Percentiles rank a stretch among this genome's conserved stretches.
Conservation (phyloP, 306 rosid species). For the Notholithocarpus densiflorus region DNA sequence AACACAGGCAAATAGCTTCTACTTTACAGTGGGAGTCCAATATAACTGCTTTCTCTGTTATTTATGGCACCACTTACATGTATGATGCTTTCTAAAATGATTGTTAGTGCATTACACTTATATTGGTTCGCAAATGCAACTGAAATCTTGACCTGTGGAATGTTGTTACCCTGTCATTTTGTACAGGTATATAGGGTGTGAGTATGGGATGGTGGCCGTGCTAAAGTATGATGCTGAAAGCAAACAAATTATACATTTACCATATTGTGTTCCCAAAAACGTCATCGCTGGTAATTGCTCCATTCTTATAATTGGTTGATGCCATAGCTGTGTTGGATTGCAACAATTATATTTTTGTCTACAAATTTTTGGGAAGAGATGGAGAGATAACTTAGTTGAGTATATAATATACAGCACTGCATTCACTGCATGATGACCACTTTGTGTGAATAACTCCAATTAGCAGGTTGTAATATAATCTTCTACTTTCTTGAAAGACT, state of each 20-base stretch:
- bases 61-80: slow-evolving; percentile 82
- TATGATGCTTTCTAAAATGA: slow-evolving; percentile 40
- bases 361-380: too few species aligned
- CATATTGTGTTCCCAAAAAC: slow-evolving; percentile 73
- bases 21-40: slow-evolving; percentile 79
- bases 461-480: too few species aligned
- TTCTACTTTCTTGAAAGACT: too few species aligned
- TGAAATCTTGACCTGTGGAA: slow-evolving; percentile 13
- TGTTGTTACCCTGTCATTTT: slow-evolving; percentile 29
- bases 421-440: too few species aligned
- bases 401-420: too few species aligned
- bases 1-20: slow-evolving; percentile 62
- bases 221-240: slow-evolving; percentile 54
- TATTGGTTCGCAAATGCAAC: neutral
- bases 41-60: slow-evolving; percentile 83
- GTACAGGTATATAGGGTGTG: slow-evolving; percentile 78
- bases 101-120: slow-evolving; percentile 17
- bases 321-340: slow-evolving; percentile 15
- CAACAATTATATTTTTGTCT: slow-evolving; percentile 7
- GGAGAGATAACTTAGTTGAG: too few species aligned
- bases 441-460: too few species aligned
- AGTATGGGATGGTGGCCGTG: slow-evolving; percentile 70
- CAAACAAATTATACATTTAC: slow-evolving; percentile 50
- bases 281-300: slow-evolving; percentile 63
- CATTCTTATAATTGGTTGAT: slow-evolving; percentile 22